These are phyloP conservation scores for Graphium sp. DNA, from an alignment of 2,329 filamentous ascomycete species.

Conservation along the genomic window DNA sequence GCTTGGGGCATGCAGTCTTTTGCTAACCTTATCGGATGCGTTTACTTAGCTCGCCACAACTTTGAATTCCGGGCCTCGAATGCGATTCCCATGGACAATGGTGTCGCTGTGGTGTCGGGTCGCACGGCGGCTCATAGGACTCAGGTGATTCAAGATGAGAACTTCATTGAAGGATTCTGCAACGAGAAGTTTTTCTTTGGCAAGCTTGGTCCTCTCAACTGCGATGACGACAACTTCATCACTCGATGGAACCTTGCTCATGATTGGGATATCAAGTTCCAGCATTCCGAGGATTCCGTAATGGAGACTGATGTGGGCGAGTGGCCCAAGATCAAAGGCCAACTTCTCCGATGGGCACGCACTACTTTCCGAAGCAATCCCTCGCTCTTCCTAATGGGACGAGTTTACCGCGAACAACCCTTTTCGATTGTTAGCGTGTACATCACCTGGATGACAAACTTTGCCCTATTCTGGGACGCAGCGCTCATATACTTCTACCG, in stretches of 20 bases:
- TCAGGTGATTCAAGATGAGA: slow-evolving; percentile 22
- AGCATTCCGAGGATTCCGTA: slow-evolving; percentile 26
- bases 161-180: slow-evolving; percentile 24
- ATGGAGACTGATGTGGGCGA: slow-evolving; percentile 36
- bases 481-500: slow-evolving; percentile 17
- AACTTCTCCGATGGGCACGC: slow-evolving; percentile 39
- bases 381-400: slow-evolving; percentile 19
- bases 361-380: slow-evolving; percentile 41
- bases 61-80: slow-evolving; percentile 41
- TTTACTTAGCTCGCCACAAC: slow-evolving; percentile 46
- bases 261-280: slow-evolving; percentile 36
- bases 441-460: slow-evolving; percentile 33
- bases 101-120: slow-evolving; percentile 40
- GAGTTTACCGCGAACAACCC: slow-evolving; percentile 15
- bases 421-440: slow-evolving; percentile 42
- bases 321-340: slow-evolving; percentile 28
- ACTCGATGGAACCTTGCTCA: slow-evolving; percentile 33
- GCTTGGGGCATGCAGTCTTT: slow-evolving; percentile 14
- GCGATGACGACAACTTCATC: slow-evolving; percentile 46
- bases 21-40: slow-evolving; percentile 37
- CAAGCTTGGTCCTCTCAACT: slow-evolving; percentile 25
- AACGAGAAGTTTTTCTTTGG: slow-evolving; percentile 32
- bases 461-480: slow-evolving; percentile 34
- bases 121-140: slow-evolving; percentile 35
- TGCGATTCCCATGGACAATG: slow-evolving; percentile 38